A percentile compares a stretch with the other conserved stretches of the same genome.
Evolutionary conservation across 768 basidiomycete genomes (phyloP).

Genomic region (Tylopilus plumbeoviolaceoides): DNA sequence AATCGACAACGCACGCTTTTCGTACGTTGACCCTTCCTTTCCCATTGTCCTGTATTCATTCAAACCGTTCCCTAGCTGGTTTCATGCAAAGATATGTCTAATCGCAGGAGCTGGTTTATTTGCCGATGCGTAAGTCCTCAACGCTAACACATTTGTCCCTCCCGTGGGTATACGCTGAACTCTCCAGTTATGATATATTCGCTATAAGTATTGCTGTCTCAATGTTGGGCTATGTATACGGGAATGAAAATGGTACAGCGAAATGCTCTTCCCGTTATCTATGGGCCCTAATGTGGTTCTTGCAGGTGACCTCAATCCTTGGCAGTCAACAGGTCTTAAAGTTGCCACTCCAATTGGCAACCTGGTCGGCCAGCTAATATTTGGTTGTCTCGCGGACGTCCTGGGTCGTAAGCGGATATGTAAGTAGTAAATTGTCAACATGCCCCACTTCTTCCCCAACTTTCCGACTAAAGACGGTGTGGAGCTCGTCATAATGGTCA

Average conservation of each 20-base stretch:
- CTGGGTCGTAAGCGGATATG: slow-evolving; percentile 78
- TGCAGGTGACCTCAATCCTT: slow-evolving; percentile 35
- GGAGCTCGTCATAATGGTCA: slow-evolving; percentile 69
- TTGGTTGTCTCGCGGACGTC: slow-evolving; percentile 73
- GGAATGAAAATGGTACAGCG: slow-evolving; percentile 24
- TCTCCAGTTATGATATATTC: slow-evolving; percentile 67
- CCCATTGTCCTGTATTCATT: neutral
- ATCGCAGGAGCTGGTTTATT: slow-evolving; percentile 83
- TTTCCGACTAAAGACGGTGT: slow-evolving; percentile 36
- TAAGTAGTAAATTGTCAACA: slow-evolving; percentile 35
- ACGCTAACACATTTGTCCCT: slow-evolving; percentile 2
- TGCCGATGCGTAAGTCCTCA: slow-evolving; percentile 60
- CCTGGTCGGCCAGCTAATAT: slow-evolving; percentile 66
- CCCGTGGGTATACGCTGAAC: neutral
- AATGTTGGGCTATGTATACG: slow-evolving; percentile 85
- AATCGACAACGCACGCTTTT: slow-evolving; percentile 81
- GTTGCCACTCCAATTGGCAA: slow-evolving; percentile 73
- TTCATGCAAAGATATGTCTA: slow-evolving; percentile 73
- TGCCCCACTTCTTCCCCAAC: neutral
- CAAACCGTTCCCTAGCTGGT: slow-evolving; percentile 47
- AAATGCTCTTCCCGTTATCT: neutral
- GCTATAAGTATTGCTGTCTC: slow-evolving; percentile 80
- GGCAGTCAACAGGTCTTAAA: slow-evolving; percentile 76
- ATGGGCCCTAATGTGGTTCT: neutral
- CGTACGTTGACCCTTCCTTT: slow-evolving; percentile 42